Conservation (phyloP, 73 alveolate species). For the Tetrahymena borealis region DNA sequence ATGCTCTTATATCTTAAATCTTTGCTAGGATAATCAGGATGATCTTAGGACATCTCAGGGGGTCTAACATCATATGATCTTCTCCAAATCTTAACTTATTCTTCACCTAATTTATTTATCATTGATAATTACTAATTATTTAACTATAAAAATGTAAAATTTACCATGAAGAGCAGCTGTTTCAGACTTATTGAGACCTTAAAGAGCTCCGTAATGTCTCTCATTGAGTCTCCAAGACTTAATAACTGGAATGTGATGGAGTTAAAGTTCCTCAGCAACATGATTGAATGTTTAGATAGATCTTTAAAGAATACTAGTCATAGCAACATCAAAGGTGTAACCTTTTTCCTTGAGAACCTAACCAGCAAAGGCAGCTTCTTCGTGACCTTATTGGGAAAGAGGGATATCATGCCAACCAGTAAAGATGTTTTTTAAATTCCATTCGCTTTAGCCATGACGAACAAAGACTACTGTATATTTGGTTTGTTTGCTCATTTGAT, state of each 20-base stretch:
- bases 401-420: constrained; percentile 99
- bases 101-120: constrained; percentile 18
- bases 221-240: constrained; percentile 95
- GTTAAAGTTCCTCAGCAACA: constrained; percentile 68
- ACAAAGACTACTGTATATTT: constrained; percentile 62
- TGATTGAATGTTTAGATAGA: constrained; percentile 54
- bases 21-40: constrained; percentile 62
- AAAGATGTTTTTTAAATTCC: constrained; percentile 93
- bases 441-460: constrained; percentile 95
- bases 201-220: constrained; percentile 96
- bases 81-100: constrained; percentile 85
- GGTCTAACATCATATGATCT: constrained; percentile 94
- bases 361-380: constrained; percentile 89
- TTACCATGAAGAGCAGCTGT: constrained; percentile 92
- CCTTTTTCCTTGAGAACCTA: constrained; percentile 54
- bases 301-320: constrained; percentile 92
- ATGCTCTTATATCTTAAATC: constrained; percentile 61
- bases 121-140: neutral
- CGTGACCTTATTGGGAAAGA: constrained; percentile 81
- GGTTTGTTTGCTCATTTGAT: neutral
- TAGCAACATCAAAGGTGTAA: constrained; percentile 78
- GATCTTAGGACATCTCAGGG: constrained; percentile 84
- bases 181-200: constrained; percentile 95
- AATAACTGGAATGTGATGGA: constrained; percentile 81
- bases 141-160: neutral